These are phyloP conservation scores for Backusella tarrabulga DNA, from an alignment of 192 early-diverging fungal genomes.

Conservation along the genomic window DNA sequence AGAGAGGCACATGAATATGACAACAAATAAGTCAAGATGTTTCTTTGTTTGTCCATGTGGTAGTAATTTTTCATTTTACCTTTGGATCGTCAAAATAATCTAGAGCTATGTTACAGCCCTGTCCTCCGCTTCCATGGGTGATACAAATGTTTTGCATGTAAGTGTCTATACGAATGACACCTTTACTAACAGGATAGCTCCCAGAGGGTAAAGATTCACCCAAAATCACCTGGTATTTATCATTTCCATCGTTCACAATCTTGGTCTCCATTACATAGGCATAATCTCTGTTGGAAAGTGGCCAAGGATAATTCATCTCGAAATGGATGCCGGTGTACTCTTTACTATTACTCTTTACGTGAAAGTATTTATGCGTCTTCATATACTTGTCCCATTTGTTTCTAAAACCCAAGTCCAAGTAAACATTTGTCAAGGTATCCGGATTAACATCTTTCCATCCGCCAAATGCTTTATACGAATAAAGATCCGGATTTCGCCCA, in stretches of 20 bases:
- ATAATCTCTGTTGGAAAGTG: constrained; percentile 48
- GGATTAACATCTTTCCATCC: constrained; percentile 44
- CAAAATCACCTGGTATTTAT: constrained; percentile 24
- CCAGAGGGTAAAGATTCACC: constrained; percentile 27
- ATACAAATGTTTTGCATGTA: constrained; percentile 51
- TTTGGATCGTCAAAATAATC: constrained; percentile 56
- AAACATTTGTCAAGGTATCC: constrained; percentile 44
- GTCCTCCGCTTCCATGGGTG: constrained; percentile 32
- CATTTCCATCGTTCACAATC: not conserved
- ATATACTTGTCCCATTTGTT: constrained; percentile 55
- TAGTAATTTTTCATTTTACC: constrained; percentile 31
- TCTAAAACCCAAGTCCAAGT: constrained; percentile 49
- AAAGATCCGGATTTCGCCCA: constrained; percentile 38
- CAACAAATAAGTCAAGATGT: not conserved
- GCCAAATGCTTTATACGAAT: constrained; percentile 48
- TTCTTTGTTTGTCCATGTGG: not conserved
- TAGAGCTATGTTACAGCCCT: constrained; percentile 44
- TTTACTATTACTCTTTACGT: not conserved
- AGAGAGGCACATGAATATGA: not conserved
- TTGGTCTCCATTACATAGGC: constrained; percentile 38
- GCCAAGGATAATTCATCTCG: constrained; percentile 42
- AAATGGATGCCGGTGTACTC: not conserved
- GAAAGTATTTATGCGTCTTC: constrained; percentile 40
- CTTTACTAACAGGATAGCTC: constrained; percentile 37
- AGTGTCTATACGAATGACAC: constrained; percentile 44